Percentiles rank a stretch among this genome's conserved stretches.
Conservation (phyloP, 257 asterid genomes). For the Echium plantagineum region DNA sequence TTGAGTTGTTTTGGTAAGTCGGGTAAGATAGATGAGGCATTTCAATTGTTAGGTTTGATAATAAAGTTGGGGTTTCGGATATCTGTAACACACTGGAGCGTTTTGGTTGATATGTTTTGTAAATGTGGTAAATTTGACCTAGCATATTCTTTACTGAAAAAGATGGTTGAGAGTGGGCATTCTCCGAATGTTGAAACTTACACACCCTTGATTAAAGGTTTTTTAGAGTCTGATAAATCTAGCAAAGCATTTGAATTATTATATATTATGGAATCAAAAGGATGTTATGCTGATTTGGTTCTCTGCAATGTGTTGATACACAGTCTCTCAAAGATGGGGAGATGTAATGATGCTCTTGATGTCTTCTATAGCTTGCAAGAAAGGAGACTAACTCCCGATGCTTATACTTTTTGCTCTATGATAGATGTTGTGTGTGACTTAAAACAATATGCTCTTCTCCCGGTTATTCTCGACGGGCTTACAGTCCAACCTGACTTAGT, state of each 20-base stretch:
- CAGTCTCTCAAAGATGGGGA: slow-evolving; percentile 59
- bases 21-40: slow-evolving; percentile 36
- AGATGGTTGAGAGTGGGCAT: slow-evolving; percentile 49
- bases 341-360: slow-evolving; percentile 47
- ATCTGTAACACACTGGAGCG: slow-evolving; percentile 47
- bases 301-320: slow-evolving; percentile 65
- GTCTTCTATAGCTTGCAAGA: slow-evolving; percentile 44
- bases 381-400: slow-evolving; percentile 48
- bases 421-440: slow-evolving; percentile 47
- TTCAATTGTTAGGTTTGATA: slow-evolving; percentile 54
- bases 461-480: slow-evolving; percentile 48
- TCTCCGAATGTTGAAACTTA: slow-evolving; percentile 55
- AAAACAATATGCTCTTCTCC: slow-evolving; percentile 43
- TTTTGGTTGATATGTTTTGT: slow-evolving; percentile 41
- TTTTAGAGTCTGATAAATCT: slow-evolving; percentile 39
- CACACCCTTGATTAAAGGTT: slow-evolving; percentile 58
- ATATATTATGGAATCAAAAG: slow-evolving; percentile 32
- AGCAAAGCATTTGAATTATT: slow-evolving; percentile 48
- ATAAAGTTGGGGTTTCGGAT: slow-evolving; percentile 41
- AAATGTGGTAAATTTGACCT: slow-evolving; percentile 43
- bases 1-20: slow-evolving; percentile 49
- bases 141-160: slow-evolving; percentile 40
- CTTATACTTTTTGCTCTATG: slow-evolving; percentile 54
- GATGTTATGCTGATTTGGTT: slow-evolving; percentile 55
- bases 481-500: slow-evolving; percentile 59